A percentile compares a stretch with the other conserved stretches of the same genome.
These are phyloP conservation scores for Solanum ossicruentum DNA, from an alignment of 257 asterid species.

Conservation along the genomic window DNA sequence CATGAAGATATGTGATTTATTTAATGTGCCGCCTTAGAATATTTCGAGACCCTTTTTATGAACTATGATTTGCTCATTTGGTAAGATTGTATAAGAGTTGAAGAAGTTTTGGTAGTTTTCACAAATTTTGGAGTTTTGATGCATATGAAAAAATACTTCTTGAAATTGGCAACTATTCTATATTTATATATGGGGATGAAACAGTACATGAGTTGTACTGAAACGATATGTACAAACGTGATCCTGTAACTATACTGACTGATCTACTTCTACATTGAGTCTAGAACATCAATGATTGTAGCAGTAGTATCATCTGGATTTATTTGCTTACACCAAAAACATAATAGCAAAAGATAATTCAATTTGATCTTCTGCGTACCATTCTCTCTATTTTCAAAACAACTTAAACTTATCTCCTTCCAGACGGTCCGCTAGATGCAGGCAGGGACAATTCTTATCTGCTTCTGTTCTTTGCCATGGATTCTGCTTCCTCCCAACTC, in stretches of 20 bases:
- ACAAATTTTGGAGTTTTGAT: neutral
- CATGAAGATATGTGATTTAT: neutral
- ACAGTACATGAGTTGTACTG: neutral
- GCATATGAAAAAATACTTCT: neutral
- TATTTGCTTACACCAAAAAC: neutral
- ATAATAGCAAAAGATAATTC: neutral
- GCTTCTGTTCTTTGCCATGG: no score
- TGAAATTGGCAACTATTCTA: neutral
- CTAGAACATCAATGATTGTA: neutral
- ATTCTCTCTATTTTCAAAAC: no score
- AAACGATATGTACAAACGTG: neutral
- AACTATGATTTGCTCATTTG: no score
- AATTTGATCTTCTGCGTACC: neutral
- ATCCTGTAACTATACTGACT: neutral
- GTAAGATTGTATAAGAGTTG: no score
- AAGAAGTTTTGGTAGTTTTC: no score
- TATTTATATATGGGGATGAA: neutral
- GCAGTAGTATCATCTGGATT: neutral
- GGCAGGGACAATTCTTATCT: no score
- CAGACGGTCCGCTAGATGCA: no score
- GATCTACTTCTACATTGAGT: neutral
- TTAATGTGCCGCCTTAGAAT: no score
- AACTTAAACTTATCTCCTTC: no score
- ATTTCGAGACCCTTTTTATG: no score
- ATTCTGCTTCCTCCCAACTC: no score